phyloP scores from a whole-genome alignment of 768 basidiomycete species.

The Tulasnella sp. region DNA sequence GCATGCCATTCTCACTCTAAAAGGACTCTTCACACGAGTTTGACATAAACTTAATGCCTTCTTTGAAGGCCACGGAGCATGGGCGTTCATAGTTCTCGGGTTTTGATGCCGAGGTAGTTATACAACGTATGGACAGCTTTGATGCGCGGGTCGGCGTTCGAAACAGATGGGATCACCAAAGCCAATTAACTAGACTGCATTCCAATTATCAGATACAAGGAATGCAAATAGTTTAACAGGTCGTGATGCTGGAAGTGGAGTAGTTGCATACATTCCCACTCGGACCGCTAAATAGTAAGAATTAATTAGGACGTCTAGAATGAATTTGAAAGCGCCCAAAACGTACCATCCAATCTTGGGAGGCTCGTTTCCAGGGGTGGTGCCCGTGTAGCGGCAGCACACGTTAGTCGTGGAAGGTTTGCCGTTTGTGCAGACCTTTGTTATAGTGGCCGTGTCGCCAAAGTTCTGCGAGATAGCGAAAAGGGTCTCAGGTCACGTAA shows the following conservation, averaged over 20 bases:
- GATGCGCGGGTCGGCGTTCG: too few species aligned
- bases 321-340: neutral
- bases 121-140: too few species aligned
- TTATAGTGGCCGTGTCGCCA: neutral
- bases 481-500: neutral
- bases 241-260: neutral
- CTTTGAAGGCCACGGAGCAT: too few species aligned
- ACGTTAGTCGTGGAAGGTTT: neutral
- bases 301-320: neutral
- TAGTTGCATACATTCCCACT: neutral
- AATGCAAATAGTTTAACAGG: neutral
- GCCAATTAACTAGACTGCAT: neutral
- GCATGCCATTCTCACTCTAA: too few species aligned
- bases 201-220: neutral
- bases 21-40: too few species aligned
- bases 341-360: neutral
- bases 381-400: neutral
- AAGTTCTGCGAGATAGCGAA: neutral
- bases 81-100: too few species aligned
- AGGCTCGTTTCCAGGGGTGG: neutral
- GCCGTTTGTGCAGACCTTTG: neutral
- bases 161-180: too few species aligned
- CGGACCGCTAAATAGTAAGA: neutral
- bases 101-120: too few species aligned
- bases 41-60: too few species aligned